A percentile compares a stretch with the other conserved stretches of the same genome.
Evolutionary conservation across 2,329 filamentous ascomycete species (phyloP).

Genomic region (Neoscytalidium dimidiatum): DNA sequence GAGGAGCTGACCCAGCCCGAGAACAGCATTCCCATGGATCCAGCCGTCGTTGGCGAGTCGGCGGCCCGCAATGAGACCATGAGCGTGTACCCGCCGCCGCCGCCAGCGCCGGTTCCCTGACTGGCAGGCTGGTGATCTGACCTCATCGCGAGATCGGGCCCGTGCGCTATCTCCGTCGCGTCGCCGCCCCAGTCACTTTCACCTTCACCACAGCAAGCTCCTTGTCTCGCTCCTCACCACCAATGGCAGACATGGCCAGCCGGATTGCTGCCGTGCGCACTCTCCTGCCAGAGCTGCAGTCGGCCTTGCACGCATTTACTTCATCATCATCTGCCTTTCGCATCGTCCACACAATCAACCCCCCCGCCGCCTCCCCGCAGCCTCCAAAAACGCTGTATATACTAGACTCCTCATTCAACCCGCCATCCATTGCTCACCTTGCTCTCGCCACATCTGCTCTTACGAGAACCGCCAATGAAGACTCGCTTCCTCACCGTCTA

Average conservation of each 20-base stretch:
- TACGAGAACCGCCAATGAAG: constrained; percentile 26
- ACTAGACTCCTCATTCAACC: constrained; percentile 68
- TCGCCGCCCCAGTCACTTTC: neutral
- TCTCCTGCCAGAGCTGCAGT: constrained; percentile 35
- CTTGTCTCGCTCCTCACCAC: neutral
- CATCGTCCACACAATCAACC: constrained; percentile 38
- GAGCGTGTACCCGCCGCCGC: constrained; percentile 17
- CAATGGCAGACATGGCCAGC: constrained; percentile 31
- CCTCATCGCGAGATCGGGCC: constrained; percentile 14
- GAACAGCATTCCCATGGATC: constrained; percentile 10
- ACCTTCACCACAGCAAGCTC: neutral
- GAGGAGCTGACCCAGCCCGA: constrained; percentile 7
- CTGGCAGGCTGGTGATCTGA: constrained; percentile 10
- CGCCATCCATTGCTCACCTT: constrained; percentile 61
- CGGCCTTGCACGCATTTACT: constrained; percentile 34
- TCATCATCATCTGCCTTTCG: constrained; percentile 36
- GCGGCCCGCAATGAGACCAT: constrained; percentile 9
- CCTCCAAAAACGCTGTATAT: constrained; percentile 57
- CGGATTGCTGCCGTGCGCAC: constrained; percentile 28
- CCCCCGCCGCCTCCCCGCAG: constrained; percentile 31
- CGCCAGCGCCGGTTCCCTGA: constrained; percentile 18
- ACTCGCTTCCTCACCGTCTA: constrained; percentile 46
- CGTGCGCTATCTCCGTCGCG: constrained; percentile 13
- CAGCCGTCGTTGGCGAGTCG: constrained; percentile 7
- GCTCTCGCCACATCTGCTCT: constrained; percentile 58